These are phyloP conservation scores for Paraphoma sp. DNA, from an alignment of 2,329 filamentous ascomycete genomes.

Conservation along the genomic window DNA sequence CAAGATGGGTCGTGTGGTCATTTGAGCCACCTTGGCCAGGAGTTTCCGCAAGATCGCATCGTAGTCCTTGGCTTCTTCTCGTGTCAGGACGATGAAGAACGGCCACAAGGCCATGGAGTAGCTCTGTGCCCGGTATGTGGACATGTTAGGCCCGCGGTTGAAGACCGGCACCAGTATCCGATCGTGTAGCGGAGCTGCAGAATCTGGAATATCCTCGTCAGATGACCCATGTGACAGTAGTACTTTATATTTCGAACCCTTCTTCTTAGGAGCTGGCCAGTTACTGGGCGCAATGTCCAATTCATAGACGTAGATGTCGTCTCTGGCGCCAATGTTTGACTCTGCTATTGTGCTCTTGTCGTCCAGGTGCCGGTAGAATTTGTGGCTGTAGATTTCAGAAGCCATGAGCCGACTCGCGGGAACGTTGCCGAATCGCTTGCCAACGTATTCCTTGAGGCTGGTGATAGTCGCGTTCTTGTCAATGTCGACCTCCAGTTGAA, in stretches of 20 bases:
- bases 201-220: constrained; percentile 58
- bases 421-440: constrained; percentile 61
- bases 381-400: constrained; percentile 80
- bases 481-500: constrained; percentile 78
- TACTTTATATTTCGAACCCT: constrained; percentile 51
- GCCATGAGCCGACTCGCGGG: constrained; percentile 71
- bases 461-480: constrained; percentile 77
- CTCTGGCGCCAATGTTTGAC: constrained; percentile 66
- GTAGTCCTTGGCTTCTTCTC: constrained; percentile 72
- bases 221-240: constrained; percentile 53
- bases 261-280: constrained; percentile 66
- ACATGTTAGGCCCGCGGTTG: constrained; percentile 59
- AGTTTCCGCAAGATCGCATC: constrained; percentile 82
- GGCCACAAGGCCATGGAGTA: constrained; percentile 54
- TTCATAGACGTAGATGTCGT: constrained; percentile 76
- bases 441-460: constrained; percentile 68
- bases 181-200: constrained; percentile 69
- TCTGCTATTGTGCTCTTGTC: constrained; percentile 72
- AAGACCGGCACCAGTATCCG: constrained; percentile 74
- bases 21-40: constrained; percentile 74
- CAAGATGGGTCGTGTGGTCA: constrained; percentile 75
- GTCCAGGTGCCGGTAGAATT: constrained; percentile 86
- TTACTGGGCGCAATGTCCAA: constrained; percentile 82
- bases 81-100: constrained; percentile 77
- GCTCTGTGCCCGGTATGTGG: constrained; percentile 34